phyloP scores from a whole-genome alignment of 2,329 filamentous ascomycete genomes.

The Cladophialophora exuberans region DNA sequence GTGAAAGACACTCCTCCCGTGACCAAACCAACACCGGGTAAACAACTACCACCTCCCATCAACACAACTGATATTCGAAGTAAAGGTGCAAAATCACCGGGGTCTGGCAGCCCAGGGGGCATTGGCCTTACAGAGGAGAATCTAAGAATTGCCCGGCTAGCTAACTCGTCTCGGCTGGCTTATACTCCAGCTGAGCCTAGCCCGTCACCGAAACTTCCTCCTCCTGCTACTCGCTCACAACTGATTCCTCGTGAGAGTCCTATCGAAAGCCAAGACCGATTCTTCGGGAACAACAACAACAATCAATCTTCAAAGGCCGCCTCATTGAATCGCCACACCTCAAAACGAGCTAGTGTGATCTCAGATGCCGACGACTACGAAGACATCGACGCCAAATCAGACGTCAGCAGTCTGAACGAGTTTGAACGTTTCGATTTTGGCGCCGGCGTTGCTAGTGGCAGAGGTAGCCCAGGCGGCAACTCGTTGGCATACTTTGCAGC shows the following conservation, averaged over 20 bases:
- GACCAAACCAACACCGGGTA: not conserved
- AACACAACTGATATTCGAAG: constrained; percentile 16
- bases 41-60: constrained; percentile 25
- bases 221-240: constrained; percentile 31
- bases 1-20: constrained; percentile 29
- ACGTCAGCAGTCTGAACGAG: constrained; percentile 33
- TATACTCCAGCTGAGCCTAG: constrained; percentile 24
- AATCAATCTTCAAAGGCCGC: constrained; percentile 2
- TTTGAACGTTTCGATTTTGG: constrained; percentile 33
- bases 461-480: constrained; percentile 21
- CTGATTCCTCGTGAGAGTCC: constrained; percentile 28
- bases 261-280: constrained; percentile 16
- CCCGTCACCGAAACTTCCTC: constrained; percentile 31
- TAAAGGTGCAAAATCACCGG: constrained; percentile 3
- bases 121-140: constrained; percentile 29
- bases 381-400: constrained; percentile 33
- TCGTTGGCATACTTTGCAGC: constrained; percentile 26
- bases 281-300: constrained; percentile 10
- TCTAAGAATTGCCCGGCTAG: constrained; percentile 31
- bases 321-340: not conserved
- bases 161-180: constrained; percentile 28
- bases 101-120: constrained; percentile 16
- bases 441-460: constrained; percentile 17
- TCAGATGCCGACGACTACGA: constrained; percentile 33
- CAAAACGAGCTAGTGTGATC: constrained; percentile 20